A percentile compares a stretch with the other conserved stretches of the same genome.
Evolutionary conservation across 108 stramenopile genomes (phyloP).

Genomic region (Cyclostephanos invisitatus): DNA sequence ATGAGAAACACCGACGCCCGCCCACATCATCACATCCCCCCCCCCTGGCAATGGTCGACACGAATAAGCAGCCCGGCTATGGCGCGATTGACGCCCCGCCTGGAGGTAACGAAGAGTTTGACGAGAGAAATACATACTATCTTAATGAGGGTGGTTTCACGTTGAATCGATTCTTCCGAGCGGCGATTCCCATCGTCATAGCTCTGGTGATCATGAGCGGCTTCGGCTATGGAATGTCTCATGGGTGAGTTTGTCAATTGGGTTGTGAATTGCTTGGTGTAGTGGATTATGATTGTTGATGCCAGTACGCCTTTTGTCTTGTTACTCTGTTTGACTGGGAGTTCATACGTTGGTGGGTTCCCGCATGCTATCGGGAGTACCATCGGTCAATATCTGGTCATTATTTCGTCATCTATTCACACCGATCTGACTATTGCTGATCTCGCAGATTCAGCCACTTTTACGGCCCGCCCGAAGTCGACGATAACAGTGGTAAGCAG

Average conservation of each 20-base stretch:
- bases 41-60: neutral
- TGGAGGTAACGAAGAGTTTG: slow-evolving; percentile 25
- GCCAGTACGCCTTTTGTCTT: neutral
- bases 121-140: slow-evolving; percentile 44
- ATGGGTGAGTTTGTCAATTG: slow-evolving; percentile 34
- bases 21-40: no score
- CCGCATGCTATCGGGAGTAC: neutral
- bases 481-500: slow-evolving; percentile 15
- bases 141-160: slow-evolving; percentile 69
- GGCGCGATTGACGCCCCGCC: slow-evolving; percentile 27
- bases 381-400: neutral
- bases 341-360: neutral
- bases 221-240: slow-evolving; percentile 47
- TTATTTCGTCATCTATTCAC: neutral
- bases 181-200: slow-evolving; percentile 31
- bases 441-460: slow-evolving; percentile 31
- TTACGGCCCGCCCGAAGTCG: slow-evolving; percentile 34
- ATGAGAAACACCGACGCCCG: no score
- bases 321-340: neutral
- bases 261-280: neutral
- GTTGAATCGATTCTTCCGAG: slow-evolving; percentile 43
- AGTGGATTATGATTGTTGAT: neutral
- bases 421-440: neutral
- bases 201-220: slow-evolving; percentile 46
- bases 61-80: slow-evolving; percentile 16